Evolutionary conservation across 108 stramenopile genomes (phyloP).

Genomic region (Stephanodiscus minutulus): DNA sequence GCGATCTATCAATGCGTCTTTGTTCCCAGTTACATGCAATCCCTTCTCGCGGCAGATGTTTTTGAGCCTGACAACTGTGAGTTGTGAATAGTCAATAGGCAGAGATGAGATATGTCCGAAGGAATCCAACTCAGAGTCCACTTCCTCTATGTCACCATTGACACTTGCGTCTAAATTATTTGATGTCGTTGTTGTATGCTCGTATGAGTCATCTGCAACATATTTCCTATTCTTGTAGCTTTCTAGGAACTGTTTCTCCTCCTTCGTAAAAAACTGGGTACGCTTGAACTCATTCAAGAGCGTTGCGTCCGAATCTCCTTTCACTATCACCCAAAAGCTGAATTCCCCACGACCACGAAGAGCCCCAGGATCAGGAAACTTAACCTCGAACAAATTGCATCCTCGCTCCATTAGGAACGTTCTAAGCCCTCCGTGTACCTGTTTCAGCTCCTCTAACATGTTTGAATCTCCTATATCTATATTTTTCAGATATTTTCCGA

Average conservation of each 20-base stretch:
- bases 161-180: slow-evolving; percentile 24
- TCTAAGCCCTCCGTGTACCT: slow-evolving; percentile 60
- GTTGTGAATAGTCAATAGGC: slow-evolving; percentile 47
- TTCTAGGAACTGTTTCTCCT: slow-evolving; percentile 59
- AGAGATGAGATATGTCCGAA: background rate
- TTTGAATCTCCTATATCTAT: slow-evolving; percentile 54
- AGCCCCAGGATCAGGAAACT: slow-evolving; percentile 17
- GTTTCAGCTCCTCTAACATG: slow-evolving; percentile 73
- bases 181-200: slow-evolving; percentile 20
- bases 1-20: slow-evolving; percentile 63
- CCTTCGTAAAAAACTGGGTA: slow-evolving; percentile 45
- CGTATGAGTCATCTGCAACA: slow-evolving; percentile 24
- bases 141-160: background rate
- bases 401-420: slow-evolving; percentile 52
- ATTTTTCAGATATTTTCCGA: slow-evolving; percentile 69
- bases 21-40: slow-evolving; percentile 71
- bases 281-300: slow-evolving; percentile 48
- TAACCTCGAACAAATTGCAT: slow-evolving; percentile 42
- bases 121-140: background rate
- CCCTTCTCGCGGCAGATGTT: slow-evolving; percentile 69
- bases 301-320: slow-evolving; percentile 24
- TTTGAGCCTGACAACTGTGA: slow-evolving; percentile 66
- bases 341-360: slow-evolving; percentile 25
- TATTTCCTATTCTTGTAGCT: slow-evolving; percentile 38
- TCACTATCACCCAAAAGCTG: slow-evolving; percentile 50